These are phyloP conservation scores for Coriaria nepalensis DNA, from an alignment of 306 rosid species.

Conservation along the genomic window DNA sequence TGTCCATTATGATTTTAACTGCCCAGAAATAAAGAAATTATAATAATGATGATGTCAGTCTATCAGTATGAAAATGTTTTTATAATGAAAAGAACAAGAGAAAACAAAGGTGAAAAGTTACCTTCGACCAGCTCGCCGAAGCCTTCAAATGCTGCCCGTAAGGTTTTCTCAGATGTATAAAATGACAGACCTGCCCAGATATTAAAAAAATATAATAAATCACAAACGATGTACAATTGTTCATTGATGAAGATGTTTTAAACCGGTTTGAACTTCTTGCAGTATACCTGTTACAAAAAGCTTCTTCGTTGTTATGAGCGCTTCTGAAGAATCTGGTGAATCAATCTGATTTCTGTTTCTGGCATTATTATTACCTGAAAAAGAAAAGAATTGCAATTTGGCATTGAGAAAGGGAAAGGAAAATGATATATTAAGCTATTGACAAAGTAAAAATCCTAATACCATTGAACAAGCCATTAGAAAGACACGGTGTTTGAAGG, in stretches of 20 bases:
- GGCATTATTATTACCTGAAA: conserved; percentile 18
- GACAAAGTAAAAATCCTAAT: not conserved
- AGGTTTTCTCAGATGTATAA: conserved; percentile 67
- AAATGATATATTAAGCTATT: not conserved
- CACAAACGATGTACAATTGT: not conserved
- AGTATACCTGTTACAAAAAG: conserved; percentile 39
- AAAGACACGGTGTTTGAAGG: no score
- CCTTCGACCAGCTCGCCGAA: conserved; percentile 81
- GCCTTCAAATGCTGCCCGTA: conserved; percentile 72
- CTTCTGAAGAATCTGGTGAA: conserved; percentile 20
- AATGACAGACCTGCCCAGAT: conserved; percentile 45
- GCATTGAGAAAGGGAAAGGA: not conserved
- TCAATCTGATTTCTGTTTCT: conserved; percentile 12
- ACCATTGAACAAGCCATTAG: no score
- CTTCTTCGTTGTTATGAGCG: conserved; percentile 32
- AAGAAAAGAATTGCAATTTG: not conserved
- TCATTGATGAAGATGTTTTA: not conserved
- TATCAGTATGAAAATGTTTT: conserved; percentile 10
- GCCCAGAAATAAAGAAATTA: conserved; percentile 21
- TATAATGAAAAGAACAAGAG: not conserved
- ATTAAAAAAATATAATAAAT: not conserved
- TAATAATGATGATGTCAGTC: no score
- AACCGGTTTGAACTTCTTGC: not conserved
- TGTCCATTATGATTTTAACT: conserved; percentile 80
- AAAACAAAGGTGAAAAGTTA: conserved; percentile 9